A percentile compares a stretch with the other conserved stretches of the same genome.
These are phyloP conservation scores for Crithidia thermophila DNA, from an alignment of 208 protist species.

Conservation along the genomic window DNA sequence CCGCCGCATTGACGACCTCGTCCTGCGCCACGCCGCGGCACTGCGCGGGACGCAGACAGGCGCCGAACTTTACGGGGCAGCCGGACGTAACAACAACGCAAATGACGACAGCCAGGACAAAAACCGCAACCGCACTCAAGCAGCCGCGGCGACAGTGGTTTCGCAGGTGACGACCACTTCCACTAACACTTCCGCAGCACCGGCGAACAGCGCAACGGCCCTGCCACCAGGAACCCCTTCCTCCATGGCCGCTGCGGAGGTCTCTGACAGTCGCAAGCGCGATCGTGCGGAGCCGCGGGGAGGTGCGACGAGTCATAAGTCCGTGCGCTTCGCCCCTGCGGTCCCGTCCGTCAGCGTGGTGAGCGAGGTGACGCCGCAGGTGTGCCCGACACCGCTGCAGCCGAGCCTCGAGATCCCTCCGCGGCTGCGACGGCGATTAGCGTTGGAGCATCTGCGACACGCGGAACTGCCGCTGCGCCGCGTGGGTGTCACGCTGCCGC, in stretches of 20 bases:
- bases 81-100: neutral
- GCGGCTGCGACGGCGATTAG: slow-evolving; percentile 51
- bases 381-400: slow-evolving; percentile 69
- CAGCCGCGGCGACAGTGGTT: neutral
- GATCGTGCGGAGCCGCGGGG: slow-evolving; percentile 5
- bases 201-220: neutral
- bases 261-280: slow-evolving; percentile 13
- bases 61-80: slow-evolving; percentile 29
- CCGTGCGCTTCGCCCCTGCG: neutral
- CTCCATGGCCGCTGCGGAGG: neutral
- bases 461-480: slow-evolving; percentile 58
- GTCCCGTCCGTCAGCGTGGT: slow-evolving; percentile 15
- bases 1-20: slow-evolving; percentile 78
- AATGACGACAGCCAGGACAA: no score
- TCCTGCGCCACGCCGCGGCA: slow-evolving; percentile 52
- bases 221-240: neutral
- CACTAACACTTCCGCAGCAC: neutral
- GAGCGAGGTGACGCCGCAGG: slow-evolving; percentile 20
- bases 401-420: slow-evolving; percentile 58
- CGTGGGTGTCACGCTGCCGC: slow-evolving; percentile 34
- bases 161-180: neutral
- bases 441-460: slow-evolving; percentile 65
- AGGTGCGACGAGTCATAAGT: no score
- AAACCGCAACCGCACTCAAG: neutral
- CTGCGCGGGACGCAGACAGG: slow-evolving; percentile 71